Percentiles rank a stretch among this genome's conserved stretches.
phyloP scores from a whole-genome alignment of 2,329 filamentous ascomycete genomes.

The Scedosporium dehoogii region DNA sequence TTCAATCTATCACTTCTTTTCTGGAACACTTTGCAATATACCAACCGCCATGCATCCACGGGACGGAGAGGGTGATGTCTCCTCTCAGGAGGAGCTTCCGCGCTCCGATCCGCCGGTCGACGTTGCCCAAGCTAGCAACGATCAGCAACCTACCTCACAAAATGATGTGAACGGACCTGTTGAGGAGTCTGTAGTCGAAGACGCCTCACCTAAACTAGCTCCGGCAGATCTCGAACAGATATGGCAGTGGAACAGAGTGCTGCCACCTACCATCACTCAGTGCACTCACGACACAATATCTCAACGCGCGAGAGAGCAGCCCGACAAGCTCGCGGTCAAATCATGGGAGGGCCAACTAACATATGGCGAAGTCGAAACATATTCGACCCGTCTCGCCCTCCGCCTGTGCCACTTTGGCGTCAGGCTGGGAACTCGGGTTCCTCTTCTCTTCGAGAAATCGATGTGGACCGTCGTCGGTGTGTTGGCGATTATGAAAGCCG shows the following conservation, averaged over 20 bases:
- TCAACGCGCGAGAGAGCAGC: constrained; percentile 24
- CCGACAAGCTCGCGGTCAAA: constrained; percentile 31
- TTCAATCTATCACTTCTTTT: neutral
- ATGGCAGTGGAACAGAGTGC: constrained; percentile 33
- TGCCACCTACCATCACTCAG: constrained; percentile 27
- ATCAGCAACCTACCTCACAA: neutral
- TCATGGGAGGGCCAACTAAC: constrained; percentile 40
- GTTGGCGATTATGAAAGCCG: constrained; percentile 38
- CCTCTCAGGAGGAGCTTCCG: neutral
- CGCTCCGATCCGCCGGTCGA: neutral
- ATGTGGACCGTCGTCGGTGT: constrained; percentile 34
- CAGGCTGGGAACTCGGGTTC: constrained; percentile 29
- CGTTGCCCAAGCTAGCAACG: neutral
- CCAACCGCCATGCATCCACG: neutral
- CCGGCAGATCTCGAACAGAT: constrained; percentile 30
- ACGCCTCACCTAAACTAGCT: neutral
- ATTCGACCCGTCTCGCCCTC: constrained; percentile 30
- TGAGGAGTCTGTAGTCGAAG: neutral
- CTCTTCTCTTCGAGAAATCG: constrained; percentile 41
- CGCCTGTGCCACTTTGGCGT: constrained; percentile 28
- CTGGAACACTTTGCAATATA: neutral
- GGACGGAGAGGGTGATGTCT: neutral
- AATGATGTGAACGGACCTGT: neutral
- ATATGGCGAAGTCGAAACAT: constrained; percentile 31
- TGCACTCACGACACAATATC: constrained; percentile 39